Base-by-base conservation (phyloP, 2,329 filamentous ascomycete species). In the Pleomassaria siparia region DNA sequence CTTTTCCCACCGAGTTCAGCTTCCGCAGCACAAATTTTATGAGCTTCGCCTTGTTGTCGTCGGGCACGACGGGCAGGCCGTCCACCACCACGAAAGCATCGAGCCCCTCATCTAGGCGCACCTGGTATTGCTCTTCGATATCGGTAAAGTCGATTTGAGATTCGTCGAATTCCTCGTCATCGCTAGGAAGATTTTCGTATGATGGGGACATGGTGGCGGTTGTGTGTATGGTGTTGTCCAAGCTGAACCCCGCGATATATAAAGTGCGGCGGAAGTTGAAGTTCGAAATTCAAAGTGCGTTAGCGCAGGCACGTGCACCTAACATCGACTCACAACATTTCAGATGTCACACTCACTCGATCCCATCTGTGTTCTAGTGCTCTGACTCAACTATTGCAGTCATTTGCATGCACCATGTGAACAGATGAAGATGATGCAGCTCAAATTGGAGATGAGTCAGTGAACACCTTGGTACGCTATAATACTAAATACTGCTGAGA, bases 51-150 rank as follows among this genome's bases (percentile, higher is more conserved):
- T 91, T 92, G 79, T 88, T 91, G 41, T 94, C 92, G 72, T 91
- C 89, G 49, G 80, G 89, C 56, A 99, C 92, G 56, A 87, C 78
- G 58, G 94, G 94, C 35, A 99, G 84, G 58, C 94, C 94, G 73
- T 99, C 94, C 70, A 97, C 83, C 54, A 97, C 91, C 57, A 99
- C 88, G 68, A 99, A 99, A 56, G 91, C 88, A 72, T 99, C 94
- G 64, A 96, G 87, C 49, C 94, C 94, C 74, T 95, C 89, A 73
- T 99, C 94, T 58, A 97, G 81, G 71, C 92, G 89, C 54, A 97
- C 91, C 76, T 97, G 91, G 72, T 91, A 96, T 74, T 95, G 90
- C 73, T 95, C 91, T 72, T 86, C 84, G 60, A 99, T 82, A 76
- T 99, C 92, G 62, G 89, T 92, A 72, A 95, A 90, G 72, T 97